A percentile compares a stretch with the other conserved stretches of the same genome.
Conservation (phyloP, 2,329 filamentous ascomycete genomes). For the Cryphonectria naterciae region DNA sequence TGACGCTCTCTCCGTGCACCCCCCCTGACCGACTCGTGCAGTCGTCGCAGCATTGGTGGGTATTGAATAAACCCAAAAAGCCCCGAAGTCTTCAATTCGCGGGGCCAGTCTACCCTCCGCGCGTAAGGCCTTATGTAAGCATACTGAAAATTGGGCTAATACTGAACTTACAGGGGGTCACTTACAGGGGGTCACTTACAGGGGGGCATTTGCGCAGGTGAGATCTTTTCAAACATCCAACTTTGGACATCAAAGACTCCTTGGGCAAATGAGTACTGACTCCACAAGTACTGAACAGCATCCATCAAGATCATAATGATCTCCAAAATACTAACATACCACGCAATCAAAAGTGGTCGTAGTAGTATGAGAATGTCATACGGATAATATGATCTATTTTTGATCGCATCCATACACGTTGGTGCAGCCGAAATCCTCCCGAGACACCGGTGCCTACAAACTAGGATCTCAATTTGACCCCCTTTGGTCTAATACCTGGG, state of each 20-base stretch:
- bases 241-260: neutral
- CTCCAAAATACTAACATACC: neutral
- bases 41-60: neutral
- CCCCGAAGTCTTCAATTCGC: neutral
- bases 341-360: neutral
- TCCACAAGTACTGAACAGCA: neutral
- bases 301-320: neutral
- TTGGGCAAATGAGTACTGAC: neutral
- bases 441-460: neutral
- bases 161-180: neutral
- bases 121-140: neutral
- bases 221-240: neutral
- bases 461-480: neutral
- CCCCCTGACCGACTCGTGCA: neutral
- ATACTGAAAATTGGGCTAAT: neutral
- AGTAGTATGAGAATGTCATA: neutral
- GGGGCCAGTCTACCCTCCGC: neutral
- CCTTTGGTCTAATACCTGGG: neutral
- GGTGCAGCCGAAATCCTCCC: neutral
- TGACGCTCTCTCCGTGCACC: neutral
- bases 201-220: neutral
- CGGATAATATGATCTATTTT: neutral
- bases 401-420: neutral
- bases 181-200: neutral
- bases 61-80: neutral